Percentiles rank a stretch among this genome's conserved stretches.
Evolutionary conservation across 106 monocot species (phyloP).

Genomic region (Acanthochlamys bracteata): DNA sequence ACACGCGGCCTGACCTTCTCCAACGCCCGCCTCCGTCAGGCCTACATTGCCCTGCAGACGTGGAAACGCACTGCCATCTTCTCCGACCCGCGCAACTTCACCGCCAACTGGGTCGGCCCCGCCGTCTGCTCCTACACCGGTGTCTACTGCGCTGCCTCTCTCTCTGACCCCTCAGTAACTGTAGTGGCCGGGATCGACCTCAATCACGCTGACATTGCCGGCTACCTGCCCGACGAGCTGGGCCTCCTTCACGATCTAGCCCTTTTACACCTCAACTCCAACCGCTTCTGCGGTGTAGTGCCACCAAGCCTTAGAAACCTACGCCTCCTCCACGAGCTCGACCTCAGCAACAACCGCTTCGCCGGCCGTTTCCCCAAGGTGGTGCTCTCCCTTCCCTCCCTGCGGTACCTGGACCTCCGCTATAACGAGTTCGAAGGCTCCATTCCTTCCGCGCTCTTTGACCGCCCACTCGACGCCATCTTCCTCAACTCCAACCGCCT

Average conservation of each 20-base stretch:
- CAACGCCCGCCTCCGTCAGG: slow-evolving; percentile 21
- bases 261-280: slow-evolving; percentile 69
- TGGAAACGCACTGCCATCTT: slow-evolving; percentile 59
- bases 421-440: slow-evolving; percentile 63
- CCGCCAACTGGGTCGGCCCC: slow-evolving; percentile 42
- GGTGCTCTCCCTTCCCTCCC: slow-evolving; percentile 25
- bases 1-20: slow-evolving; percentile 11
- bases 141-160: slow-evolving; percentile 32
- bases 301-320: slow-evolving; percentile 27
- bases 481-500: slow-evolving; percentile 62
- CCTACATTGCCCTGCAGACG: slow-evolving; percentile 40
- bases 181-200: slow-evolving; percentile 60
- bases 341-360: slow-evolving; percentile 64
- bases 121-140: slow-evolving; percentile 44
- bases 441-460: slow-evolving; percentile 43
- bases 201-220: slow-evolving; percentile 57
- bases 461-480: slow-evolving; percentile 58
- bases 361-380: slow-evolving; percentile 35
- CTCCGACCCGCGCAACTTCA: slow-evolving; percentile 55
- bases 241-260: slow-evolving; percentile 56
- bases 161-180: slow-evolving; percentile 15
- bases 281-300: slow-evolving; percentile 61
- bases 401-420: slow-evolving; percentile 46
- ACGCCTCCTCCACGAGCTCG: slow-evolving; percentile 49
- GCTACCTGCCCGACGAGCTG: slow-evolving; percentile 43